phyloP scores from a whole-genome alignment of 2,329 filamentous ascomycete species.

The Harringtonia lauricola region DNA sequence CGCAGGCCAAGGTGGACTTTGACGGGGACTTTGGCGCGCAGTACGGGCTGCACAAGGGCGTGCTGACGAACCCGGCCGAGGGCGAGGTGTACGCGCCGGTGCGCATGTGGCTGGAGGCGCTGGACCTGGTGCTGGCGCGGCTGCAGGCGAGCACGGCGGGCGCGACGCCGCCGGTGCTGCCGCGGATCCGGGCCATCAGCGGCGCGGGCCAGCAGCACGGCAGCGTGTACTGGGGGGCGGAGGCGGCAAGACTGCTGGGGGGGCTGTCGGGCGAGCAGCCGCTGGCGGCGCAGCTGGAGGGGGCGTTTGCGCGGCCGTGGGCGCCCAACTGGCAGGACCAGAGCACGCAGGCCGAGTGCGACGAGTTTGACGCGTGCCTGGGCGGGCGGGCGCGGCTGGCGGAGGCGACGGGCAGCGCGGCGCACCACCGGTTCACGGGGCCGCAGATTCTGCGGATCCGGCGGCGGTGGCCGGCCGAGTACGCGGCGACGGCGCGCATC shows the following conservation, averaged over 20 bases:
- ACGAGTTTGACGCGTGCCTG: conserved; percentile 68
- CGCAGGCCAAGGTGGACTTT: conserved; percentile 90
- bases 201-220: conserved; percentile 96
- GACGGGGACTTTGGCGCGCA: conserved; percentile 66
- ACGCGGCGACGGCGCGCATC: conserved; percentile 70
- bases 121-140: conserved; percentile 72
- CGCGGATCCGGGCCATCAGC: conserved; percentile 67
- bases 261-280: conserved; percentile 43
- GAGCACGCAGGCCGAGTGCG: conserved; percentile 85
- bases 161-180: conserved; percentile 36
- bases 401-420: conserved; percentile 75
- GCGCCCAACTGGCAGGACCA: conserved; percentile 98
- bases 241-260: conserved; percentile 54
- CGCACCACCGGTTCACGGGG: conserved; percentile 97
- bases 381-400: conserved; percentile 61
- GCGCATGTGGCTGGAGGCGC: conserved; percentile 85
- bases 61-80: conserved; percentile 68
- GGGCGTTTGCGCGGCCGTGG: conserved; percentile 71
- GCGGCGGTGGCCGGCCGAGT: conserved; percentile 68
- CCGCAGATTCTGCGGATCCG: conserved; percentile 88
- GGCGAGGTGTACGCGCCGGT: conserved; percentile 90
- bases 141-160: conserved; percentile 57
- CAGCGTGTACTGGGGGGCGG: conserved; percentile 80
- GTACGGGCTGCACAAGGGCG: conserved; percentile 80
- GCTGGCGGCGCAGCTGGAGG: conserved; percentile 60